Evolutionary conservation across 1,139 yeast genomes (phyloP).

Genomic region (Groenewaldozyma auringiensis): DNA sequence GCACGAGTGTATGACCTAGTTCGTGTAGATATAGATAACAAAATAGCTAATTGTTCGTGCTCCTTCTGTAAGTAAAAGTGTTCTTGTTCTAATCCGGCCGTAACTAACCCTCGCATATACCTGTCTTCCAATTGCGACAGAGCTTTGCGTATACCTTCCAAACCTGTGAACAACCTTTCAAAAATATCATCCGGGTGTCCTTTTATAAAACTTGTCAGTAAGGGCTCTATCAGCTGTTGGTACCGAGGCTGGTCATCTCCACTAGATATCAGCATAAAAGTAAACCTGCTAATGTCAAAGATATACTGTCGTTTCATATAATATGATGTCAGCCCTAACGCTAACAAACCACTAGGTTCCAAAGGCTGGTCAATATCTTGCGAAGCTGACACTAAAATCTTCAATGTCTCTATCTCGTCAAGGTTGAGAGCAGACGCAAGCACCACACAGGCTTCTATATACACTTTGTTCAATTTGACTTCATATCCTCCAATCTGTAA

Average conservation of each 20-base stretch:
- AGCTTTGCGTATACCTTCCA: background rate
- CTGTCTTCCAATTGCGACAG: background rate
- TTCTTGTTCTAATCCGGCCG: conserved; percentile 42
- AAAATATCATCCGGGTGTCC: background rate
- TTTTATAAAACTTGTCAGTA: background rate
- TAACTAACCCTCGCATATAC: conserved; percentile 48
- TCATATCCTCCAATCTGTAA: conserved; percentile 43
- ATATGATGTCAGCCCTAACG: conserved; percentile 51
- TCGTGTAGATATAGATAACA: conserved; percentile 33
- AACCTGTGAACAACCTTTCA: background rate
- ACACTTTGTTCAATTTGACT: conserved; percentile 46
- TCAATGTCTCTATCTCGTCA: conserved; percentile 61
- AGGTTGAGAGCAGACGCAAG: conserved; percentile 60
- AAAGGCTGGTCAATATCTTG: conserved; percentile 15
- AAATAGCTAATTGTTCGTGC: conserved; percentile 66
- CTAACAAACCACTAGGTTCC: conserved; percentile 33
- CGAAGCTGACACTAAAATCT: conserved; percentile 33
- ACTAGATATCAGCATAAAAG: conserved; percentile 19
- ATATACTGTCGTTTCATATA: conserved; percentile 65
- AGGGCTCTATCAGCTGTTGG: background rate
- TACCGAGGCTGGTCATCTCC: background rate
- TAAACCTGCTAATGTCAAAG: conserved; percentile 43
- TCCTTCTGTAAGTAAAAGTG: conserved; percentile 50
- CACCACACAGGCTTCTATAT: conserved; percentile 41
- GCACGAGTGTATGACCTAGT: conserved; percentile 28